Evolutionary conservation across 345 rosid genomes (phyloP), one percentile per base, ranked within the genome.

Genomic region (Gossypium australe): DNA sequence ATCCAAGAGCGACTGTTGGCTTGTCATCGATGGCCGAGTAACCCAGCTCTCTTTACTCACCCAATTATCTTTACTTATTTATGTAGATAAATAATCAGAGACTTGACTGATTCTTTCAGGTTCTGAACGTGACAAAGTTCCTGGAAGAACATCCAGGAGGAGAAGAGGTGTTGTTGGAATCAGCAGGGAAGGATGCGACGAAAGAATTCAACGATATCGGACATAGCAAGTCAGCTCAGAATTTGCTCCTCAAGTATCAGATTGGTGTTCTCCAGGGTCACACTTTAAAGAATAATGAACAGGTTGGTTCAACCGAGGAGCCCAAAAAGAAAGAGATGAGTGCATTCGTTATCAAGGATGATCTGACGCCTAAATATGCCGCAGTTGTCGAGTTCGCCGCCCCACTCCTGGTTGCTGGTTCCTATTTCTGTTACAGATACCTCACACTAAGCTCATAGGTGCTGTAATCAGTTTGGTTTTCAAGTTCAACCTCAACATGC

Each of bases 141-240:
- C 70, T 86, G 80, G 89, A 82, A 57, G 90, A 84, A 58, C 94
- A 89, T 78, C 94, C 94, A 0, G 91, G 91, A 44, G 91, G 90
- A 49, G 91, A 85, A 44, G 93, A 86, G 68, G 89, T 84, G 85
- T 38, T 87, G 60, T 2, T 89, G 51, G 89, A 89, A 76, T 64
- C 45, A 1, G 87, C 93, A 4, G 91, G 93, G 60, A 86, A 83
- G 59, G 91, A 89, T 67, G 88, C 86, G 48, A 83, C 82, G 1
- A 82, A 82, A 84, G 85, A 77, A 57, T 89, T 87, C 72, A 52
- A 71, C 41, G 87, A 79, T 12, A 75, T 87, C 18, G 94, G 94
- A 45, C 94, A 89, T 81, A 87, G 89, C 85, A 82, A 76, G 52
- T 82, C 81, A 1, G 91, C 94, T 4, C 59, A 82, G 18, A 71